Base-by-base conservation (phyloP, 495 filamentous ascomycete species). In the Aspergillus bertholletiae region DNA sequence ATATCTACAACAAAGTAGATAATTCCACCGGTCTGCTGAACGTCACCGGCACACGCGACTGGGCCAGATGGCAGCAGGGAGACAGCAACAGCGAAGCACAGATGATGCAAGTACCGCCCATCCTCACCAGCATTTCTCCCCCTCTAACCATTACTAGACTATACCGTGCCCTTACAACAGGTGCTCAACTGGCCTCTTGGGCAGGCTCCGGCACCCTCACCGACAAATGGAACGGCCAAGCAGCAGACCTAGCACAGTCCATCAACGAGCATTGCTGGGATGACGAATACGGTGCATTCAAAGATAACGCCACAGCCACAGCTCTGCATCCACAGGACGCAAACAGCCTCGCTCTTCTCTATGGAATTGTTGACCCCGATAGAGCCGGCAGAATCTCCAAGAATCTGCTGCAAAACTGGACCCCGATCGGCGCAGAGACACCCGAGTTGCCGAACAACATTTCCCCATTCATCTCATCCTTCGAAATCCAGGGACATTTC, bases 401-500 rank as follows among this genome's bases (percentile, higher is more conserved):
- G 7, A 72, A 65, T 37, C 68, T 88, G 8, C 67, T 67, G 18
- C 43, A 65, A 1, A 78, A 84, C 26, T 86, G 84, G 84, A 79
- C 63, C 2, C 74, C 74, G 20, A 79, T 78, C 47, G 84, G 84
- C 37, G 81, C 84, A 7, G 81, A 80, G 0, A 75, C 82, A 11
- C 70, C 74, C 17, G 84, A 88, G 58, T 73, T 84, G 23, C 77
- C 75, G 0, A 77, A 81, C 51, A 79, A 80, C 55, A 79, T 88
- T 43, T 81, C 75, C 5, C 82, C 84, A 1, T 86, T 88, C 66
- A 79, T 81, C 27, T 79, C 77, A 8, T 77, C 78, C 9, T 83
- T 86, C 50, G 83, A 88, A 57, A 70, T 86, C 18, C 78, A 84
- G 61, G 80, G 76, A 8, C 84, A 86, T 57, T 72, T 75, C 30